phyloP scores from a whole-genome alignment of 2,329 filamentous ascomycete genomes.

The Stagonosporopsis rhizophila region DNA sequence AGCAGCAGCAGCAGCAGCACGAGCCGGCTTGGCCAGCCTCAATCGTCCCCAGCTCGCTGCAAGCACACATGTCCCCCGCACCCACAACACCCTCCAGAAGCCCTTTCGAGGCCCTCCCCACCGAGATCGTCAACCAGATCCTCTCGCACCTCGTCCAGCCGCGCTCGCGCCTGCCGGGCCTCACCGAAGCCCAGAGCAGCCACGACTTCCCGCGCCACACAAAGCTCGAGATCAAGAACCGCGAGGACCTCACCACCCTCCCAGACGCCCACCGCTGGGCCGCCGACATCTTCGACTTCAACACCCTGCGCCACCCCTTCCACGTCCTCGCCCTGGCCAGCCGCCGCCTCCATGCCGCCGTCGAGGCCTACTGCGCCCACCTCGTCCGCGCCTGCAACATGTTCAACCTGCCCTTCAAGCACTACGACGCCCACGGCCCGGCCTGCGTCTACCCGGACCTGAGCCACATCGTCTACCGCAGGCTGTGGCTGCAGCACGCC shows the following conservation, averaged over 20 bases:
- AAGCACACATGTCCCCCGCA: too few species aligned
- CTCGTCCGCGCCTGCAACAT: conserved; percentile 36
- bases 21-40: too few species aligned
- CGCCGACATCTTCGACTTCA: conserved; percentile 37
- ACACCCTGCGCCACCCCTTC: conserved; percentile 36
- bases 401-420: conserved; percentile 41
- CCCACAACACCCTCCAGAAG: too few species aligned
- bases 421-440: conserved; percentile 28
- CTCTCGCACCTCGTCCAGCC: conserved; percentile 39
- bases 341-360: conserved; percentile 23
- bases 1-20: too few species aligned
- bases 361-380: conserved; percentile 39
- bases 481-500: conserved; percentile 42
- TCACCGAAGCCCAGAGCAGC: conserved; percentile 37
- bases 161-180: conserved; percentile 38
- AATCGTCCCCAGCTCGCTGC: too few species aligned
- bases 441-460: conserved; percentile 35
- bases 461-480: conserved; percentile 37
- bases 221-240: conserved; percentile 29
- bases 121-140: conserved; percentile 39
- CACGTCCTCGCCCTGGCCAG: conserved; percentile 38
- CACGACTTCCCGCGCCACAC: conserved; percentile 25
- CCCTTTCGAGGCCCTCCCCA: conserved; percentile 35
- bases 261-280: conserved; percentile 38
- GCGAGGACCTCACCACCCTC: conserved; percentile 29